Evolutionary conservation across 2,329 filamentous ascomycete genomes (phyloP).

Genomic region (Nemania sp.): DNA sequence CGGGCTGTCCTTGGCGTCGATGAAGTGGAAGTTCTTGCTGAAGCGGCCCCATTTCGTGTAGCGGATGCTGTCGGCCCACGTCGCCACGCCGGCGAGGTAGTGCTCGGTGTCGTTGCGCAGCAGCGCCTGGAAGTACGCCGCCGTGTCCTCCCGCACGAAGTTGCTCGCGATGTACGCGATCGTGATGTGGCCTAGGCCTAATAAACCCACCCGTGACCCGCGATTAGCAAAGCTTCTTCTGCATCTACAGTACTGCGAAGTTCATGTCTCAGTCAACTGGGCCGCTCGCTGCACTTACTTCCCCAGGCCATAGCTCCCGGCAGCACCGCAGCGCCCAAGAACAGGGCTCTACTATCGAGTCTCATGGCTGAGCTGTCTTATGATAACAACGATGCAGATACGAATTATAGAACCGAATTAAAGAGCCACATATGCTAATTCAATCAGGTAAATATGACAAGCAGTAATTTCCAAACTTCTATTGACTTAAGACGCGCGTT

Average conservation of each 20-base stretch:
- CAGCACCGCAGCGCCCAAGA: constrained; percentile 38
- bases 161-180: constrained; percentile 65
- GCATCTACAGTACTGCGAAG: neutral
- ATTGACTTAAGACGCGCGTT: too few species aligned
- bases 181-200: constrained; percentile 67
- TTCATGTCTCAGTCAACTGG: neutral
- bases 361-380: constrained; percentile 36
- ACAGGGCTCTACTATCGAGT: constrained; percentile 30
- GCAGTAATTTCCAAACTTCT: neutral
- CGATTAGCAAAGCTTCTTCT: constrained; percentile 16
- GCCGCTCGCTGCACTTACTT: constrained; percentile 39
- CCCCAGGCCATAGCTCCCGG: constrained; percentile 47
- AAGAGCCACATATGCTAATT: neutral
- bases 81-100: constrained; percentile 65
- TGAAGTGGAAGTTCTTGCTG: constrained; percentile 67
- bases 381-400: neutral
- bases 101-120: constrained; percentile 57
- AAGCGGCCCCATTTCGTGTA: constrained; percentile 67
- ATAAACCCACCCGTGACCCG: neutral
- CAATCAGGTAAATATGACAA: neutral
- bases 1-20: constrained; percentile 68
- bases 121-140: constrained; percentile 59
- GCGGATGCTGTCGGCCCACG: constrained; percentile 68
- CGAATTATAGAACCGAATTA: neutral
- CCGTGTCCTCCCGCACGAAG: constrained; percentile 61